Evolutionary conservation across 2,329 filamentous ascomycete genomes (phyloP), one percentile per base, ranked within the genome.

Genomic region (Arthrobotrys entomopaga): DNA sequence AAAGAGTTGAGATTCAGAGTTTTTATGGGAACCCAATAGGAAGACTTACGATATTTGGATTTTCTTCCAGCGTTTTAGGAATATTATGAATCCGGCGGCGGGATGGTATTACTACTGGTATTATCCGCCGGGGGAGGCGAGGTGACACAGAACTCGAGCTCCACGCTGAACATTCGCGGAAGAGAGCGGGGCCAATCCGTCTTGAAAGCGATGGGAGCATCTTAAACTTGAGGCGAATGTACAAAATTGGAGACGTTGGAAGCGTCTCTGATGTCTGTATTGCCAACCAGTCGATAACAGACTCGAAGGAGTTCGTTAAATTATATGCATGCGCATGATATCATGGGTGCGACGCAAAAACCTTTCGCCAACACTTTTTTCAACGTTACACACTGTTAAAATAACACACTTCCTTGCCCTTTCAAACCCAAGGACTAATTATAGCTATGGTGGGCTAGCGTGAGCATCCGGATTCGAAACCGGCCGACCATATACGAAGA

Each of bases 11-110:
- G n/a, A n/a, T n/a, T n/a, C n/a, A n/a, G n/a, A n/a, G n/a, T n/a
- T n/a, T n/a, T n/a, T n/a, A n/a, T n/a, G n/a, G n/a, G n/a, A n/a
- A n/a, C n/a, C n/a, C n/a, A n/a, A 46, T 15, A 1, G 8, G 7
- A 50, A 6, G 29, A 52, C 70, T 58, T 43, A 74, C 70, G 50
- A 74, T 74, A 40, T 65, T 52, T 38, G 66, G 63, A n/a, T 74
- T 74, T 16, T 61, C n/a, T 38, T 53, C 38, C 42, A 73, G 69
- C 0, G 69, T 73, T 65, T 67, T 22, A 5, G 61, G 42, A 15
- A 11, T 40, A 10, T 57, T 48, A 11, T 15, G 49, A 43, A 38
- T 24, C 11, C 24, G 52, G 2, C 19, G 49, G 34, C 10, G 20
- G 40, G n/a, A n/a, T n/a, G n/a, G n/a, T n/a, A n/a, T n/a, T n/a